phyloP scores from a whole-genome alignment of 345 rosid species.

The Murraya koenigii region DNA sequence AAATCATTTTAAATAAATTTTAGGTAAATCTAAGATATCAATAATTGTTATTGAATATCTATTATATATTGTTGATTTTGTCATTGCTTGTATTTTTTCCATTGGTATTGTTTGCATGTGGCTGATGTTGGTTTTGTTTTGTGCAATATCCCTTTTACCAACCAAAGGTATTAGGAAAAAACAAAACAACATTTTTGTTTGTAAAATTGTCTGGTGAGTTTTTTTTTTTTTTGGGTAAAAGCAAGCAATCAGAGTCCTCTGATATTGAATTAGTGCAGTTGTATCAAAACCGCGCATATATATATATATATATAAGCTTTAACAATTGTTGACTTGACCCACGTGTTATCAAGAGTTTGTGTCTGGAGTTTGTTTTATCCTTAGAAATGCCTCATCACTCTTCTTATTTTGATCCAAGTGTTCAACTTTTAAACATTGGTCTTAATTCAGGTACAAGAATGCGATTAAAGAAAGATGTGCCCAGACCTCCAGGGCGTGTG shows the following conservation, averaged over 20 bases:
- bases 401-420: background rate
- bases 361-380: background rate
- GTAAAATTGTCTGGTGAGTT: too few species aligned
- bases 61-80: too few species aligned
- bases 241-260: background rate
- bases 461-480: background rate
- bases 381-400: background rate
- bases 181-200: too few species aligned
- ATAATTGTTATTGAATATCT: background rate
- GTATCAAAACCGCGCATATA: background rate
- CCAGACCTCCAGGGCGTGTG: background rate
- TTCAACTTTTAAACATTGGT: background rate
- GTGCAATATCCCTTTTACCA: too few species aligned
- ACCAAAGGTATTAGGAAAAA: too few species aligned
- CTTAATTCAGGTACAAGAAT: conserved; percentile 8
- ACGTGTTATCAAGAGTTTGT: too few species aligned
- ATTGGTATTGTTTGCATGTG: too few species aligned
- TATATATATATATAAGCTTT: too few species aligned
- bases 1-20: background rate
- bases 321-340: too few species aligned
- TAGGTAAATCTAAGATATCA: background rate
- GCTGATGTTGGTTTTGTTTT: too few species aligned
- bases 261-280: background rate
- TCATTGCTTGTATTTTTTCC: too few species aligned
- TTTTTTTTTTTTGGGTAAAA: background rate